Evolutionary conservation across 106 monocot species (phyloP).

Genomic region (Platanthera zijinensis): DNA sequence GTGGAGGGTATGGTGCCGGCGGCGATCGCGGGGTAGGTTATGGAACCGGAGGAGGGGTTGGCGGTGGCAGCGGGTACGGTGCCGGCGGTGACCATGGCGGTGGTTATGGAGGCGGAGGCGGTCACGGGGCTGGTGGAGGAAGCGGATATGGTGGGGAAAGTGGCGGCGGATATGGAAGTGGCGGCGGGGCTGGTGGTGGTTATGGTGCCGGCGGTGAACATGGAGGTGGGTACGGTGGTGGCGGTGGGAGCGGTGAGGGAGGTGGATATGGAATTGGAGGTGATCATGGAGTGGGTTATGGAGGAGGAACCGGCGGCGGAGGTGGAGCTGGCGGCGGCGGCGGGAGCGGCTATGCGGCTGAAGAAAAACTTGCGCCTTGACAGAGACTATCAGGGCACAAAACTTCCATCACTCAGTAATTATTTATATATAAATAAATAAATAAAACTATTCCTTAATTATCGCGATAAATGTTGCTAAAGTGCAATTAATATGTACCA

Average conservation of each 20-base stretch:
- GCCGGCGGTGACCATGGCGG: constrained; percentile 14
- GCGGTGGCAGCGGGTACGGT: constrained; percentile 6
- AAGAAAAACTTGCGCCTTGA: not conserved
- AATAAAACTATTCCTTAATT: no score
- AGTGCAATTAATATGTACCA: no score
- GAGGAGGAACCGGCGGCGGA: constrained; percentile 2
- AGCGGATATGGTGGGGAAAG: constrained; percentile 1
- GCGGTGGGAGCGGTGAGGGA: constrained; percentile 1
- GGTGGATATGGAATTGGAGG: constrained; percentile 5
- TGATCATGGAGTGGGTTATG: constrained; percentile 5
- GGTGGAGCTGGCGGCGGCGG: constrained; percentile 8
- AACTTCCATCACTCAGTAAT: no score
- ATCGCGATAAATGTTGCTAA: no score
- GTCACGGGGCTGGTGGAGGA: constrained; percentile 5
- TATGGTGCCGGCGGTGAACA: not conserved
- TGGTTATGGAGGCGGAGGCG: constrained; percentile 6
- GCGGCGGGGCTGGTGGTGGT: constrained; percentile 12
- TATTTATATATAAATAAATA: no score
- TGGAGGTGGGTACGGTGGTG: constrained; percentile 1
- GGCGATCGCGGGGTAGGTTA: not conserved
- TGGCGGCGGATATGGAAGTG: constrained; percentile 6
- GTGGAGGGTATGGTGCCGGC: constrained; percentile 5
- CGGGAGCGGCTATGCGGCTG: constrained; percentile 3
- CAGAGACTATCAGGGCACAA: not conserved
- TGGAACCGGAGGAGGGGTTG: constrained; percentile 6